Conservation (phyloP, 2,329 filamentous ascomycete species). For the Iodosphaeria phyllophila region DNA sequence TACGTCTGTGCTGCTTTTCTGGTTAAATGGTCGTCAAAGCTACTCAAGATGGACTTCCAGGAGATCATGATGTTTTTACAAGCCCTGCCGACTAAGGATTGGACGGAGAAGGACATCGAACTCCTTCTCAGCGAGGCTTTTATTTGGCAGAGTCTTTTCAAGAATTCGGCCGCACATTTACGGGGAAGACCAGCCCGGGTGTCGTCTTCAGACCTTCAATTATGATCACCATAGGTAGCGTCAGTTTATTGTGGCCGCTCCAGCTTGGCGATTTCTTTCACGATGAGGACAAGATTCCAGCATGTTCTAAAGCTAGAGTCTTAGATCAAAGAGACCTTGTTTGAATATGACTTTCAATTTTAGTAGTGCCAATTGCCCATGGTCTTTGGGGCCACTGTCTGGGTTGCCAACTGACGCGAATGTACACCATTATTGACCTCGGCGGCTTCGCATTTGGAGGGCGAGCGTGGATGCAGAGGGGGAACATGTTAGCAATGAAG, state of each 20-base stretch:
- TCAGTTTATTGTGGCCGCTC: background rate
- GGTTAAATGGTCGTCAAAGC: slow-evolving; percentile 92
- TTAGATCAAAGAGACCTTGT: background rate
- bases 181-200: slow-evolving; percentile 28
- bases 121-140: slow-evolving; percentile 89
- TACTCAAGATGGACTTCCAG: slow-evolving; percentile 94
- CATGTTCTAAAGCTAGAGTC: background rate
- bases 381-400: too few species aligned
- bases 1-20: slow-evolving; percentile 97
- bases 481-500: too few species aligned
- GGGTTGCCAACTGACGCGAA: too few species aligned
- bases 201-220: slow-evolving; percentile 21
- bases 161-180: slow-evolving; percentile 82
- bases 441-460: too few species aligned
- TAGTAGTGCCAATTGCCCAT: background rate
- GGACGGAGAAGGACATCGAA: slow-evolving; percentile 98
- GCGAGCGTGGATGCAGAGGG: too few species aligned
- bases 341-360: background rate
- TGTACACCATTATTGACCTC: too few species aligned
- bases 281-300: background rate
- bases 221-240: slow-evolving; percentile 4
- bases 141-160: slow-evolving; percentile 96
- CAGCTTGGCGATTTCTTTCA: background rate
- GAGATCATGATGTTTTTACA: slow-evolving; percentile 99
- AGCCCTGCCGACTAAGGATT: slow-evolving; percentile 74